Evolutionary conservation across 345 rosid genomes (phyloP), one percentile per base, ranked within the genome.

Genomic region (Euphorbia lathyris): DNA sequence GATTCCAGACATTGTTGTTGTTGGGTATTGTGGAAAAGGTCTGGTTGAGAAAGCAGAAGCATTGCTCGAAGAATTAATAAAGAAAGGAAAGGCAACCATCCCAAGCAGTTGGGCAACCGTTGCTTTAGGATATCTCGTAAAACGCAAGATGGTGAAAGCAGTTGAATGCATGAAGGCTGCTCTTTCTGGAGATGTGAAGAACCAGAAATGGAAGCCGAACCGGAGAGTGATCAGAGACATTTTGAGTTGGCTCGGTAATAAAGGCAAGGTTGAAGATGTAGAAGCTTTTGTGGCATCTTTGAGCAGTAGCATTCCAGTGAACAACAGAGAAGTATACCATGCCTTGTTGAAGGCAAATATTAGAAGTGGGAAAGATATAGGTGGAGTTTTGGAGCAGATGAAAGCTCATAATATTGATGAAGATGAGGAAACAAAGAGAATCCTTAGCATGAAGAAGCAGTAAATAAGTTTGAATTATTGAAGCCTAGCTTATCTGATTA

Each of bases 41-140:
- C 73, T 86, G 67, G 67, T 51, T 26, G 88, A 79, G 75, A 84
- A 86, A 63, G 96, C 93, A 36, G 88, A 89, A 74, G 76, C 75
- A 3, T 29, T 89, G 70, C 91, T 91, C 48, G 83, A 86, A 67
- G 67, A 75, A 67, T 63, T 88, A 75, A 72, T 51, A 17, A 78
- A 63, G 75, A 85, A 76, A 78, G 93, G 93, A 65, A 82, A 67
- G 74, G 73, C 30, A 10, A 85, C 88, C 3, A 72, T 71, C 58
- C 85, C 86, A 3, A 86, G 86, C 65, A 81, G 83, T 66, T 94
- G 96, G 98, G 90, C 80, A 6, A 55, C 62, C 9, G 77, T 91
- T 71, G 91, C 98, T 67, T 50, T 78, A 38, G 86, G 83, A 61
- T 89, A 86, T 75, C 70, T 74, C 1, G 81, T 82, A 68, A 77